These are phyloP conservation scores for Aspergillus costaricaensis DNA, from an alignment of 2,329 filamentous ascomycete species.

Conservation along the genomic window DNA sequence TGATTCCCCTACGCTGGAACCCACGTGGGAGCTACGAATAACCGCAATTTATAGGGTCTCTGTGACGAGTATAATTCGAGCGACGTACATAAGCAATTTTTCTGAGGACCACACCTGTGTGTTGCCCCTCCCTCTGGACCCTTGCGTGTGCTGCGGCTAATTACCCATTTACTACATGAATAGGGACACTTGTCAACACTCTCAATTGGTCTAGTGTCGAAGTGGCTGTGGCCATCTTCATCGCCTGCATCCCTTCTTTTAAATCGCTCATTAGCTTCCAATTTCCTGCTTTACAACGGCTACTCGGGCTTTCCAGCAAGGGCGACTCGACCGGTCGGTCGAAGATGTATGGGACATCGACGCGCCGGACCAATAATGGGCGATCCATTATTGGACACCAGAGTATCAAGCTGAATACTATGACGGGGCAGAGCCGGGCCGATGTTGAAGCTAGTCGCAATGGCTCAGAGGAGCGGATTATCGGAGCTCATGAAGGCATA, in stretches of 20 bases:
- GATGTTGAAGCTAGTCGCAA: conserved; percentile 1
- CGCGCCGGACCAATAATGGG: not conserved
- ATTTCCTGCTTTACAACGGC: conserved; percentile 4
- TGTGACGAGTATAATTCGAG: conserved; percentile 20
- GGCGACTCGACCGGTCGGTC: conserved; percentile 3
- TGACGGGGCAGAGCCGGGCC: not conserved
- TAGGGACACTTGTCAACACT: conserved; percentile 16
- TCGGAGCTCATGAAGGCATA: not conserved
- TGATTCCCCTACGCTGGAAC: not conserved
- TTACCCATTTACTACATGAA: not conserved
- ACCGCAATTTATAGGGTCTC: conserved; percentile 6
- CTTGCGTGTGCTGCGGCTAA: not conserved
- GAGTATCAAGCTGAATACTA: conserved; percentile 1
- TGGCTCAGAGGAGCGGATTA: conserved; percentile 3
- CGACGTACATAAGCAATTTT: conserved; percentile 14
- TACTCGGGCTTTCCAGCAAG: conserved; percentile 4
- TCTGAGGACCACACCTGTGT: conserved; percentile 8
- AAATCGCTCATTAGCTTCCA: conserved; percentile 5
- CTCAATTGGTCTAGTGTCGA: conserved; percentile 22
- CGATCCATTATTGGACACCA: not conserved
- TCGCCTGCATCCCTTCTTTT: conserved; percentile 20
- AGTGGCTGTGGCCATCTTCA: conserved; percentile 18
- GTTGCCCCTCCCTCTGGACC: conserved; percentile 1
- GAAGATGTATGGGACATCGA: conserved; percentile 1
- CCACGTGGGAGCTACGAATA: not conserved